These are phyloP conservation scores for Vachellia pachyceras DNA, from an alignment of 306 rosid genomes.

Conservation along the genomic window DNA sequence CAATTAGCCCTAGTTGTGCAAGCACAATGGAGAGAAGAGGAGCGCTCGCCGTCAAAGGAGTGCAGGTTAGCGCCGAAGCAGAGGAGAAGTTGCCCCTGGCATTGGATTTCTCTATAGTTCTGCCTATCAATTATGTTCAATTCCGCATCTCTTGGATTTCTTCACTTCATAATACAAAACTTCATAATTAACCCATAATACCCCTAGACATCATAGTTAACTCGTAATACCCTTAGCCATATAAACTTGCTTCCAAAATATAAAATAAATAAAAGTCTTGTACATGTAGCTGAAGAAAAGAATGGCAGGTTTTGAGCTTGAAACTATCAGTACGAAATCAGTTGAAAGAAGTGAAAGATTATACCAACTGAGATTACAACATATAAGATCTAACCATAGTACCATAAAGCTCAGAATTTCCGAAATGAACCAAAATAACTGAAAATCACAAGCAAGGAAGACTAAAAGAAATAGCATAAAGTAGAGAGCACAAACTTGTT, in stretches of 20 bases:
- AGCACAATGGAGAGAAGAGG: not conserved
- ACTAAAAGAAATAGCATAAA: not conserved
- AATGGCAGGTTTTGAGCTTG: not conserved
- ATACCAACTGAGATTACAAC: not conserved
- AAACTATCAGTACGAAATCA: not conserved
- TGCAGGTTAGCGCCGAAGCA: not conserved
- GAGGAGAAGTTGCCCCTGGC: not conserved
- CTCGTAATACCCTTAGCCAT: too few species aligned
- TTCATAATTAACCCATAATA: too few species aligned
- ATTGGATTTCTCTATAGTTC: not conserved
- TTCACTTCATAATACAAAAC: too few species aligned
- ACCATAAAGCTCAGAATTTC: slow-evolving; percentile 6
- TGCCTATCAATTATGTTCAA: not conserved
- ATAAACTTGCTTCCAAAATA: too few species aligned
- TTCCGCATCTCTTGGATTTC: too few species aligned
- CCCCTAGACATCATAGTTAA: too few species aligned
- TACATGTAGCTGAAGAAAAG: not conserved
- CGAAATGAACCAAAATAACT: not conserved
- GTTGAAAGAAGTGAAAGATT: not conserved
- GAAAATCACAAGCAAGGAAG: slow-evolving; percentile 5
- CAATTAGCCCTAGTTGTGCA: not conserved
- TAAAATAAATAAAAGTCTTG: too few species aligned
- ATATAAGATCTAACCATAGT: not conserved
- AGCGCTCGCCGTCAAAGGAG: not conserved
- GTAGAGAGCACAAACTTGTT: slow-evolving; percentile 64